Percentiles rank a stretch among this genome's conserved stretches.
phyloP scores from a whole-genome alignment of 129 eudicot genomes.

The Deinandra increscens region DNA sequence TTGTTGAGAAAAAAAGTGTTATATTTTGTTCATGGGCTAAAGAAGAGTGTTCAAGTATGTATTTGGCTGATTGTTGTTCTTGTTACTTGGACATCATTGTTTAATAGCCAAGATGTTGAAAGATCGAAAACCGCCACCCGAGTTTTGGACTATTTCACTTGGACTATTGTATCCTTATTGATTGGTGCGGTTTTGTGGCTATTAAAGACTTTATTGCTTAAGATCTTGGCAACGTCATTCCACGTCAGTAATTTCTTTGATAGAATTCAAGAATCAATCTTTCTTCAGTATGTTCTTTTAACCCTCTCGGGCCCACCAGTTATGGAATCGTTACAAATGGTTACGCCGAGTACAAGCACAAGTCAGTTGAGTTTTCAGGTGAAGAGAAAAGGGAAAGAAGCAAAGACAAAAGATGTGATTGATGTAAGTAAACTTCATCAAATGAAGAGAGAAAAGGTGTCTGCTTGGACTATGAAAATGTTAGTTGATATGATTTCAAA shows the following conservation, averaged over 20 bases:
- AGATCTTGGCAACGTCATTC: slow-evolving; percentile 75
- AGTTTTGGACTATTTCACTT: slow-evolving; percentile 56
- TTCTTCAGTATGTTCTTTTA: slow-evolving; percentile 70
- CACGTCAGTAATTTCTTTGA: slow-evolving; percentile 90
- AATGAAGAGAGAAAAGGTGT: slow-evolving; percentile 84
- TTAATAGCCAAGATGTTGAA: slow-evolving; percentile 36
- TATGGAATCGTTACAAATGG: slow-evolving; percentile 44
- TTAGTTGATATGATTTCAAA: slow-evolving; percentile 67
- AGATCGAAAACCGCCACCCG: slow-evolving; percentile 33
- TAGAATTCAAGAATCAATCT: slow-evolving; percentile 83
- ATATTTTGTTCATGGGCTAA: slow-evolving; percentile 75
- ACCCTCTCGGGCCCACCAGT: slow-evolving; percentile 79
- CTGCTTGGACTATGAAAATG: slow-evolving; percentile 92
- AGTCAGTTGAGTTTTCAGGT: slow-evolving; percentile 52
- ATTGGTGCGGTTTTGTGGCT: slow-evolving; percentile 78
- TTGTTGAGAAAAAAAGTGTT: slow-evolving; percentile 78
- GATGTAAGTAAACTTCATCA: slow-evolving; percentile 72
- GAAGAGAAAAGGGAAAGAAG: slow-evolving; percentile 37
- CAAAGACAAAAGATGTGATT: slow-evolving; percentile 57
- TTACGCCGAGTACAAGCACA: slow-evolving; percentile 45
- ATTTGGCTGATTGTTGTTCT: slow-evolving; percentile 82
- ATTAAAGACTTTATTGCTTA: slow-evolving; percentile 64
- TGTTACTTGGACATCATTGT: slow-evolving; percentile 62
- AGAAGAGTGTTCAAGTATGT: slow-evolving; percentile 66
- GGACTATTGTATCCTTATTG: slow-evolving; percentile 61